A percentile compares a stretch with the other conserved stretches of the same genome.
These are phyloP conservation scores for Verticillium isaacii DNA, from an alignment of 2,329 filamentous ascomycete genomes.

Conservation along the genomic window DNA sequence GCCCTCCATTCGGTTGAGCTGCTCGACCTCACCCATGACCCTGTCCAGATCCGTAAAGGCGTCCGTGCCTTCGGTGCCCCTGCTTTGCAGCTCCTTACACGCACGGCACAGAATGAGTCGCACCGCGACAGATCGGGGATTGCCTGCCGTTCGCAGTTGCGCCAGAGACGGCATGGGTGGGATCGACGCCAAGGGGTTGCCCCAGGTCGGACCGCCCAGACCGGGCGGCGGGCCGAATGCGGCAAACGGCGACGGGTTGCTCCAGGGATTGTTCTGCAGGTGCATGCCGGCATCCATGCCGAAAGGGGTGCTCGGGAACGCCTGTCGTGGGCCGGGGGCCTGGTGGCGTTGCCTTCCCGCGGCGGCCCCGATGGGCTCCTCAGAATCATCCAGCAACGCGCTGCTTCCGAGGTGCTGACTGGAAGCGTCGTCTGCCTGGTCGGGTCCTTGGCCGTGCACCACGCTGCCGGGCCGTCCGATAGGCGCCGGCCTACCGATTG, in stretches of 20 bases:
- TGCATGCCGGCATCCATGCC: slow-evolving; percentile 33
- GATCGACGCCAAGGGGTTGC: slow-evolving; percentile 10
- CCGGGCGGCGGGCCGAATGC: slow-evolving; percentile 41
- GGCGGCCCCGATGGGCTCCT: slow-evolving; percentile 40
- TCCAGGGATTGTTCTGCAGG: slow-evolving; percentile 36
- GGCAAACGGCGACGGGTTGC: slow-evolving; percentile 23
- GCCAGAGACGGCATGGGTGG: slow-evolving; percentile 6
- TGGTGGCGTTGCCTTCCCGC: slow-evolving; percentile 37
- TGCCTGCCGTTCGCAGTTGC: slow-evolving; percentile 6
- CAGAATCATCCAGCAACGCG: slow-evolving; percentile 75
- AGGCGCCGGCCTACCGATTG: slow-evolving; percentile 76
- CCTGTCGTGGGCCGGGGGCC: slow-evolving; percentile 41
- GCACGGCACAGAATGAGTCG: slow-evolving; percentile 72
- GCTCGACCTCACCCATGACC: slow-evolving; percentile 55
- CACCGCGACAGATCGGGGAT: slow-evolving; percentile 46
- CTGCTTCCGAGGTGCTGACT: slow-evolving; percentile 84
- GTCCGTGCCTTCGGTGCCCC: slow-evolving; percentile 37
- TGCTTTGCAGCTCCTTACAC: slow-evolving; percentile 57
- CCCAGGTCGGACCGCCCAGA: slow-evolving; percentile 36
- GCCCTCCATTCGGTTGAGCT: slow-evolving; percentile 7
- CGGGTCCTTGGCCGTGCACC: slow-evolving; percentile 45
- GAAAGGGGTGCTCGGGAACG: slow-evolving; percentile 37
- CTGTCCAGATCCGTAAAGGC: slow-evolving; percentile 66
- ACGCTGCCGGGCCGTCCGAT: slow-evolving; percentile 83
- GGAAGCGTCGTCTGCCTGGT: slow-evolving; percentile 63